Evolutionary conservation across 192 early-diverging fungal species (phyloP).

Genomic region (Fimicolochytrium jonesii): DNA sequence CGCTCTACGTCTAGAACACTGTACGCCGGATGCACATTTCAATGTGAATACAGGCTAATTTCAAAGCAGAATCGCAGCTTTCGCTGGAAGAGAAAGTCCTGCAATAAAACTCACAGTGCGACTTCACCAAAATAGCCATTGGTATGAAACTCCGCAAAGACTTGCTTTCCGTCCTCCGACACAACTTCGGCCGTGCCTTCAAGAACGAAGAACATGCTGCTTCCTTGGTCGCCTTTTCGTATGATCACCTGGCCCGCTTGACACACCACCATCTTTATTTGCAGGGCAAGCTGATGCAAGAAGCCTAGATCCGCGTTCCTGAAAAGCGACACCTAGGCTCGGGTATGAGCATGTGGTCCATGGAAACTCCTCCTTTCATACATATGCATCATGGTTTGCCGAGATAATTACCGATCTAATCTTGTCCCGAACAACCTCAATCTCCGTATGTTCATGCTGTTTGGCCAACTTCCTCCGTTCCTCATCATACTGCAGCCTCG

Average conservation of each 20-base stretch:
- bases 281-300: slow-evolving; percentile 48
- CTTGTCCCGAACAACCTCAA: slow-evolving; percentile 54
- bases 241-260: slow-evolving; percentile 39
- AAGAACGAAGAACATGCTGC: slow-evolving; percentile 51
- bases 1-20: slow-evolving; percentile 48
- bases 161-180: slow-evolving; percentile 40
- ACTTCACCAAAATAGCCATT: slow-evolving; percentile 54
- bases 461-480: slow-evolving; percentile 34
- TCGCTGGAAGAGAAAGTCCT: too few relatives aligned
- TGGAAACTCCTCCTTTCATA: too few relatives aligned
- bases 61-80: too few relatives aligned
- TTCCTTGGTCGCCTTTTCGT: slow-evolving; percentile 40
- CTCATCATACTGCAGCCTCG: slow-evolving; percentile 42
- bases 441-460: slow-evolving; percentile 41
- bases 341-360: too few relatives aligned
- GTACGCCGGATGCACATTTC: too few relatives aligned
- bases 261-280: slow-evolving; percentile 35
- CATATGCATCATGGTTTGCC: too few relatives aligned
- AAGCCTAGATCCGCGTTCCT: slow-evolving; percentile 40
- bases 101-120: slow-evolving; percentile 37
- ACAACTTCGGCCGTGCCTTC: slow-evolving; percentile 50
- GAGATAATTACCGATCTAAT: slow-evolving; percentile 47
- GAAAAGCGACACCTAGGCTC: slow-evolving; percentile 47
- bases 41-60: too few relatives aligned
- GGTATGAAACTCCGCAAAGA: slow-evolving; percentile 42